Evolutionary conservation across 2,329 filamentous ascomycete species (phyloP), one percentile per base, ranked within the genome.

Genomic region (Pseudogymnoascus verrucosus): DNA sequence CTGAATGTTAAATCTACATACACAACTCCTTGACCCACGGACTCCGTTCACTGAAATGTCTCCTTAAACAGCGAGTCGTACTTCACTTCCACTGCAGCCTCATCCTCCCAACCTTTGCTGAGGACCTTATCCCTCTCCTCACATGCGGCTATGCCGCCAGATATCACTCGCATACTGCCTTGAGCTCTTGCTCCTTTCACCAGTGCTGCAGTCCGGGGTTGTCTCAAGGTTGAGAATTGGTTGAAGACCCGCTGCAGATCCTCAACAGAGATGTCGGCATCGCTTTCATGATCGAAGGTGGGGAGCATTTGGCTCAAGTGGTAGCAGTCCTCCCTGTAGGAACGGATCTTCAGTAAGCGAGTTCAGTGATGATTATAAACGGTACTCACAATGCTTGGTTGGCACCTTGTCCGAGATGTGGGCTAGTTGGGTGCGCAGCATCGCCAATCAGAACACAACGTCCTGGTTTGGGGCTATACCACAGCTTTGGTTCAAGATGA

Each of bases 401-500:
- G 34, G 34, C 34, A 37, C 34, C 34, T 37, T 37, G 34, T 37
- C 34, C 34, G 34, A 37, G 34, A 37, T 37, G 34, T 37, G 34
- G 34, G 34, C 34, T 37, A 37, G 34, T 37, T 37, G 34, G 34
- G 34, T 37, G 34, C 5, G 34, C 34, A 37, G 34, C 34, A 37
- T 37, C 34, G 34, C 34, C 34, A 37, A 37, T 37, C 34, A 37
- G 34, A 37, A 37, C 34, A 37, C 34, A 37, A 37, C 34, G 34
- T 37, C 34, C 34, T 37, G 11, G 34, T 37, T 37, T 37, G 34
- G 34, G 34, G 34, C 34, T 37, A 37, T 37, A 21, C 4, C 26
- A 3, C 28, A 60, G n/a, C 14, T 37, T 37, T 37, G 34, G 34
- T 37, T 37, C 34, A 37, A 37, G 1, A 71, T 76, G 16, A 78